Base-by-base conservation (phyloP, 228 moss, liverwort and hornwort genomes). In the Sphagnum magellanicum region DNA sequence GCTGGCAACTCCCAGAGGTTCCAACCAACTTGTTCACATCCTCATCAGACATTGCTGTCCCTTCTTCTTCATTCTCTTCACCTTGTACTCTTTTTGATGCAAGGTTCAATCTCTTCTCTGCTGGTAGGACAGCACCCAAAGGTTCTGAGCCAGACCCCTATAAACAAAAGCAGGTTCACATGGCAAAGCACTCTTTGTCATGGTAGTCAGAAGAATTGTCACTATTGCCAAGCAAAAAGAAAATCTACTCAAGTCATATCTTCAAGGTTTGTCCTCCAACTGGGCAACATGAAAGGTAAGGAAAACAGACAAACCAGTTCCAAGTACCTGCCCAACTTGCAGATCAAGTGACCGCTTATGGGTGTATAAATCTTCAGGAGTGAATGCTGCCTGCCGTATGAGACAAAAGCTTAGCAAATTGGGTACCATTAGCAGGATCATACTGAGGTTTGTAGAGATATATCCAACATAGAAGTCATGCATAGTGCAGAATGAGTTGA, bases 1-100 rank as follows among this genome's bases (percentile, higher is more conserved):
- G 78, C 63, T 92, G 83, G 83, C 89, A 87, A 58, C 89, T 81
- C 65, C 90, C 88, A 59, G 87, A 87, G 9, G 93, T 81, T 68
- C 93, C 93, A 49, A 93, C 93, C 53, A 93, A 80, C 68, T 88
- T 88, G 49, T 86, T 93, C 64, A 93, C 79, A 78, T 93, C 93
- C 71, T 84, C 74, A 65, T 93, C 93, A 50, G 85, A 89, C 50
- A 93, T 79, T 71, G 77, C 81, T 78, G 82, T 47, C 12, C 14
- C 88, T 72, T 90, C 90, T 73, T 88, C 93, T 53, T 76, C 90
- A 51, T 82, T 80, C 63, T 71, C 75, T 65, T 85, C 92, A 49
- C 75, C 77, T 76, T 69, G 73, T 8, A 65, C 63, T 63, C 80
- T 81, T 59, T 81, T 50, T 57, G 89, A 79, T 48, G 82, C 66